Evolutionary conservation across 805 yeast species (phyloP), one percentile per base, ranked within the genome.

Genomic region (Yamadazyma olivae): DNA sequence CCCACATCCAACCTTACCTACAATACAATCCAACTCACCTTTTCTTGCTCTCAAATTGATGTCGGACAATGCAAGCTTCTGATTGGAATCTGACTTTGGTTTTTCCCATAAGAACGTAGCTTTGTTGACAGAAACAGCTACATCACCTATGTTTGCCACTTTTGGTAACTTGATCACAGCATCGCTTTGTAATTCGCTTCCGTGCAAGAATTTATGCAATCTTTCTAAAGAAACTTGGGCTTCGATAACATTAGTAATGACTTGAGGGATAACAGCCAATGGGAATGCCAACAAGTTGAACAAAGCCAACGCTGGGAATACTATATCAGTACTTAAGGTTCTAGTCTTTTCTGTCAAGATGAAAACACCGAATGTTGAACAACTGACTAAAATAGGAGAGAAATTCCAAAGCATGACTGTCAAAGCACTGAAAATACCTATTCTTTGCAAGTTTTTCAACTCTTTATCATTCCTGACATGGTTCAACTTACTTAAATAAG

Each of bases 251-350:
- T 85, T 71, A 13, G 95, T 82, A 43, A 93, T 79, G 12, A 91
- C 90, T 77, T 80, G 85, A 28, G 99, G 99, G 44, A 93, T 74
- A 26, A 88, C 87, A 8, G 95, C 90, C 45, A 93, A 71, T 30
- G 99, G 99, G 77, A 93, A 93, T 0, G 84, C 74, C 41, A 93
- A 73, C 54, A 93, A 67, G 58, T 91, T 93, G 71, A 91, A 93
- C 35, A 90, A 70, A 6, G 96, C 74, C 38, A 88, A 70, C 3
- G 97, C 95, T 19, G 96, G 89, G 69, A 91, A 85, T 5, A 93
- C 96, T 44, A 90, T 71, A 48, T 93, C 98, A 1, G 97, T 84
- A 1, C 91, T 75, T 53, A 93, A 73, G 22, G 95, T 89, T 33
- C 59, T 67, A 10, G 58, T 48, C 37, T 73, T 74, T 37, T 79